phyloP scores from a whole-genome alignment of 2,329 filamentous ascomycete genomes.

The Penicillium freii region DNA sequence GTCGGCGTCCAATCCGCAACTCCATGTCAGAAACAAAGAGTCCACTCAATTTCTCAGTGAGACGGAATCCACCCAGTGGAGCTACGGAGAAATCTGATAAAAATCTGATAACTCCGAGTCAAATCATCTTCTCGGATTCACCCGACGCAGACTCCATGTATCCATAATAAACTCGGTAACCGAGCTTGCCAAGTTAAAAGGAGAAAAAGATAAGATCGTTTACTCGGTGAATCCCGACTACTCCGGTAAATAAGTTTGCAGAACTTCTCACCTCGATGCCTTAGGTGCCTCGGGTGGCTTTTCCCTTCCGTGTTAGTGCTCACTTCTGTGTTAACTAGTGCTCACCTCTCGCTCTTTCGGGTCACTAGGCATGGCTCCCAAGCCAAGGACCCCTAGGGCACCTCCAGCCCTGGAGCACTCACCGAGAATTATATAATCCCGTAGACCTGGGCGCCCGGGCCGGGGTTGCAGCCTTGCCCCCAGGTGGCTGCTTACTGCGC shows the following conservation, averaged over 20 bases:
- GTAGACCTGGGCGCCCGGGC: not conserved
- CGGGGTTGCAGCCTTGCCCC: not conserved
- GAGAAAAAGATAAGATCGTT: slow-evolving; percentile 9
- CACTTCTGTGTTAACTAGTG: not conserved
- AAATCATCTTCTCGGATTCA: slow-evolving; percentile 17
- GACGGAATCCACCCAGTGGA: slow-evolving; percentile 23
- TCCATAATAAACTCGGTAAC: slow-evolving; percentile 22
- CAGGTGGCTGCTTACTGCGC: not conserved
- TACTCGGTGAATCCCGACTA: not conserved
- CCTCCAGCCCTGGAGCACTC: not conserved
- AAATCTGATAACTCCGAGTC: slow-evolving; percentile 23
- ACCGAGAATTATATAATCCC: not conserved
- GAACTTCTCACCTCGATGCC: not conserved
- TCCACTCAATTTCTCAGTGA: slow-evolving; percentile 7
- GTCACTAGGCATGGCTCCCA: not conserved
- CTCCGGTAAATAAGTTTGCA: not conserved
- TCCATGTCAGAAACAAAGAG: not conserved
- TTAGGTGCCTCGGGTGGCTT: not conserved
- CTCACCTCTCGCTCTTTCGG: not conserved
- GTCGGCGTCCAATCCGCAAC: not conserved
- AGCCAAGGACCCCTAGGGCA: not conserved
- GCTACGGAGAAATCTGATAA: slow-evolving; percentile 25
- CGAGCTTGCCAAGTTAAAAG: slow-evolving; percentile 18
- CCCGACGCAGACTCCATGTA: slow-evolving; percentile 14
- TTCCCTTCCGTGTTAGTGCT: not conserved